A percentile compares a stretch with the other conserved stretches of the same genome.
These are phyloP conservation scores for Colletotrichum simmondsii DNA, from an alignment of 2,329 filamentous ascomycete genomes.

Conservation along the genomic window DNA sequence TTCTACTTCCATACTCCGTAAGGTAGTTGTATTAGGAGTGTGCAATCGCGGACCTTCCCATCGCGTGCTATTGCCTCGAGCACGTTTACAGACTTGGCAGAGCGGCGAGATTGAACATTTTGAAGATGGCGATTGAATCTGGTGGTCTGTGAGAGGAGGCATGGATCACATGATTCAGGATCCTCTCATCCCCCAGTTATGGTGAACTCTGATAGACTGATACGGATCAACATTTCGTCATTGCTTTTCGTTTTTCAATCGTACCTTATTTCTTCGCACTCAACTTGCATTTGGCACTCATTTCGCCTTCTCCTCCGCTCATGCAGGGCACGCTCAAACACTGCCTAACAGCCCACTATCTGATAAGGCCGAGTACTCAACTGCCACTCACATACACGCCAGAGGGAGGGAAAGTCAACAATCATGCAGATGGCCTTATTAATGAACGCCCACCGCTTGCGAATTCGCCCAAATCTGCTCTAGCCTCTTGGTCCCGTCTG, in stretches of 20 bases:
- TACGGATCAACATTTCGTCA: conserved; percentile 9
- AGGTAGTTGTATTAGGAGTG: neutral
- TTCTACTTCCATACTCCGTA: neutral
- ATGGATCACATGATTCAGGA: neutral
- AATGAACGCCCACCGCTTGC: neutral
- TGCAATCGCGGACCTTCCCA: conserved; percentile 11
- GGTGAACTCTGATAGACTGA: conserved; percentile 21
- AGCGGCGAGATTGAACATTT: neutral
- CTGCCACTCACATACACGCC: neutral
- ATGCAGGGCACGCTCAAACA: neutral
- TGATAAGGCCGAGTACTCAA: neutral
- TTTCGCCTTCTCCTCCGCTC: neutral
- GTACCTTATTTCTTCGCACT: neutral
- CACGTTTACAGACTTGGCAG: conserved; percentile 20
- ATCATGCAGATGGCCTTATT: neutral
- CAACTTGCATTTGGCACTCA: neutral
- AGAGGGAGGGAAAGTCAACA: neutral
- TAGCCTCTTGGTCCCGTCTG: neutral
- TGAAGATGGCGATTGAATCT: conserved; percentile 12
- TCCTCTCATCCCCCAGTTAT: neutral
- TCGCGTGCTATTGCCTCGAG: conserved; percentile 18
- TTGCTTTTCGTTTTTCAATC: neutral
- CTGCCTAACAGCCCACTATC: neutral
- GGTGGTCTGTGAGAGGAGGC: neutral
- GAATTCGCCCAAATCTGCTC: neutral